Percentiles rank a stretch among this genome's conserved stretches.
phyloP scores from a whole-genome alignment of 805 yeast genomes.

The Candida xyloterini region DNA sequence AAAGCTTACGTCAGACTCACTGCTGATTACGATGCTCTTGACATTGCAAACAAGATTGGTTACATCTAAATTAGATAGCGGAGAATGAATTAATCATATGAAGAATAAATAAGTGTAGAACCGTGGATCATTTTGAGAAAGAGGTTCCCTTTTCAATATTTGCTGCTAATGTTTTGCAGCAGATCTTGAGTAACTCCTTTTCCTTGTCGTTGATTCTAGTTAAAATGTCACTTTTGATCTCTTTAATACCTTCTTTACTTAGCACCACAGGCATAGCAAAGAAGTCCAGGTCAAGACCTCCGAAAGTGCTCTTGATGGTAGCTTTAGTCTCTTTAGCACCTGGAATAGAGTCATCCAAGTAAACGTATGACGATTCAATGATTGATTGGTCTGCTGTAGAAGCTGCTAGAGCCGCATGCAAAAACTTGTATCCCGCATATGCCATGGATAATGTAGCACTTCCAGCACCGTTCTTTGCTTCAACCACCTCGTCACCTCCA shows the following conservation, averaged over 20 bases:
- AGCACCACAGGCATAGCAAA: conserved; percentile 65
- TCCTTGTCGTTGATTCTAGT: conserved; percentile 49
- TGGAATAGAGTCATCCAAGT: conserved; percentile 45
- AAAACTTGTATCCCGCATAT: conserved; percentile 81
- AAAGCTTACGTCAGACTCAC: conserved; percentile 99
- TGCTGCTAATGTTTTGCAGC: conserved; percentile 49
- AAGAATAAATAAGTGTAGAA: conserved; percentile 21
- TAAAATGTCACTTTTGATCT: conserved; percentile 53
- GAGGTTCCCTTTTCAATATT: conserved; percentile 58
- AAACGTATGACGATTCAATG: conserved; percentile 64
- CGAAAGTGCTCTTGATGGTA: conserved; percentile 34
- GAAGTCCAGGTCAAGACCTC: conserved; percentile 35
- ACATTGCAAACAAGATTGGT: conserved; percentile 99
- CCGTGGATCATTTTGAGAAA: conserved; percentile 8
- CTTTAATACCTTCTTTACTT: conserved; percentile 51
- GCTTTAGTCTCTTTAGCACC: conserved; percentile 53
- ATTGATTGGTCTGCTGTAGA: conserved; percentile 61
- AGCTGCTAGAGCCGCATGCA: conserved; percentile 59
- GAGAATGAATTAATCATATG: conserved; percentile 12
- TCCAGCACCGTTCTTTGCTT: conserved; percentile 92
- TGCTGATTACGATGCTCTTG: conserved; percentile 99
- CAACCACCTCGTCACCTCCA: conserved; percentile 90
- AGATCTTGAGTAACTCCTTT: conserved; percentile 50
- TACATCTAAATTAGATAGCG: conserved; percentile 65
- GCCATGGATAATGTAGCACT: conserved; percentile 97